Percentiles rank a stretch among this genome's conserved stretches.
Evolutionary conservation across 1,139 yeast genomes (phyloP).

Genomic region (Neolecta irregularis): DNA sequence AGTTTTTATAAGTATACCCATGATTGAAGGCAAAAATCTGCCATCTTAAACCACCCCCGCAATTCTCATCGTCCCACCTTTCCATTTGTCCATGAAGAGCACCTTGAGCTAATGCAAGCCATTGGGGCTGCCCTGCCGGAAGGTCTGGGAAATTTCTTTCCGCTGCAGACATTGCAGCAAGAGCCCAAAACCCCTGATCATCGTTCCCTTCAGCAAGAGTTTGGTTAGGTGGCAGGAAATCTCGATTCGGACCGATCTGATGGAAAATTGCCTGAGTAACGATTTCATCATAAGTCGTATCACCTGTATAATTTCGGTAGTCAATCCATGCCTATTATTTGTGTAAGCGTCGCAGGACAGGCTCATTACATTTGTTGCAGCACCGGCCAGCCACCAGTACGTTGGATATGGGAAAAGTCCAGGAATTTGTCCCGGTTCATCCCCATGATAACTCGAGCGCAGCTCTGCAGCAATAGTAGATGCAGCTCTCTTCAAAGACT

Average conservation of each 20-base stretch:
- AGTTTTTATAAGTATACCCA: conserved; percentile 66
- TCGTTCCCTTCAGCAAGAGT: conserved; percentile 75
- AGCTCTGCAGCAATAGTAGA: too few relatives aligned
- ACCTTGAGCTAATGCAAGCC: conserved; percentile 61
- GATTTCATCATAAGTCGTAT: conserved; percentile 41
- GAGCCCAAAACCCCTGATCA: conserved; percentile 87
- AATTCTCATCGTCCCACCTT: conserved; percentile 52
- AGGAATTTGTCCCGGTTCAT: too few relatives aligned
- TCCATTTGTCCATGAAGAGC: conserved; percentile 59
- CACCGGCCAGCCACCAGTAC: conserved; percentile 95
- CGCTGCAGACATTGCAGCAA: conserved; percentile 69
- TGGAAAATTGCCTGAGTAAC: conserved; percentile 44
- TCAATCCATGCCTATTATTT: conserved; percentile 39
- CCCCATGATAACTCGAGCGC: too few relatives aligned
- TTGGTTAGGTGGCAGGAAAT: conserved; percentile 64
- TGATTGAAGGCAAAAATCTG: conserved; percentile 64
- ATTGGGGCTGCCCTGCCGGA: conserved; percentile 34
- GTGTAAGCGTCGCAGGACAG: too few relatives aligned
- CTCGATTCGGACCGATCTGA: conserved; percentile 51
- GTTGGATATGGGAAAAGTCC: conserved; percentile 67
- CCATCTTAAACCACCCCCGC: conserved; percentile 76
- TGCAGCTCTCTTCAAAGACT: too few relatives aligned
- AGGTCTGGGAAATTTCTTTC: conserved; percentile 66
- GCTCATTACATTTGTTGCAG: conserved; percentile 37
- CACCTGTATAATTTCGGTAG: conserved; percentile 46